These are phyloP conservation scores for Cadophora sp. DNA, from an alignment of 2,329 filamentous ascomycete genomes.

Conservation along the genomic window DNA sequence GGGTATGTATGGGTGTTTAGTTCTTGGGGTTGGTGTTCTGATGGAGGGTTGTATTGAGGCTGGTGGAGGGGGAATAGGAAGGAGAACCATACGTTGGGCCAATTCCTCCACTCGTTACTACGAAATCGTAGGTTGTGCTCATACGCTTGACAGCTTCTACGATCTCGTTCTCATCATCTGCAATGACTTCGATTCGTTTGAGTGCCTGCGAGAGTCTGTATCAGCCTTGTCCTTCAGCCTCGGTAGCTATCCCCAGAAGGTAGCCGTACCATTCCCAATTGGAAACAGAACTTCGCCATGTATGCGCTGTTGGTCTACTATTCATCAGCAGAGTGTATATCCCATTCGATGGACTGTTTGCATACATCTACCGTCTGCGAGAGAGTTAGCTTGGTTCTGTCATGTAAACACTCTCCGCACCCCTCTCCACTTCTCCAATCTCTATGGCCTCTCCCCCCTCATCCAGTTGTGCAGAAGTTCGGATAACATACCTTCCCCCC, in stretches of 20 bases:
- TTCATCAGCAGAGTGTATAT: conserved; percentile 30
- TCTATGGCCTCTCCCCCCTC: not conserved
- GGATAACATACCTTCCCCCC: conserved; percentile 79
- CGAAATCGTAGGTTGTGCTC: conserved; percentile 89
- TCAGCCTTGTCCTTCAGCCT: conserved; percentile 53
- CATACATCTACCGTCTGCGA: conserved; percentile 49
- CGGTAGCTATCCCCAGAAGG: conserved; percentile 49
- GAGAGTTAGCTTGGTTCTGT: conserved; percentile 42
- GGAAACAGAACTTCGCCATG: conserved; percentile 70
- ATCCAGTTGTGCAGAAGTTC: not conserved
- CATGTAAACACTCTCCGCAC: not conserved
- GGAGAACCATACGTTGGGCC: conserved; percentile 78
- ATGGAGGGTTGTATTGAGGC: too few species aligned
- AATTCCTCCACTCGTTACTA: conserved; percentile 94
- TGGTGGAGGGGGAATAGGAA: not conserved
- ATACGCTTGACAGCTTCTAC: conserved; percentile 83
- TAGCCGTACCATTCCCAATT: conserved; percentile 61
- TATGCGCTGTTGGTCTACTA: conserved; percentile 67
- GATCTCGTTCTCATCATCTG: conserved; percentile 91
- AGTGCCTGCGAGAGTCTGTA: conserved; percentile 58
- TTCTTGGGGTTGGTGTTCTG: too few species aligned
- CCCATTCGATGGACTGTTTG: not conserved
- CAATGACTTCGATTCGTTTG: conserved; percentile 90
- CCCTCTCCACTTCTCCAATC: not conserved
- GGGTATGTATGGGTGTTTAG: too few species aligned